These are phyloP conservation scores for Gelatoporia subvermispora DNA, from an alignment of 768 basidiomycete species.

Conservation along the genomic window DNA sequence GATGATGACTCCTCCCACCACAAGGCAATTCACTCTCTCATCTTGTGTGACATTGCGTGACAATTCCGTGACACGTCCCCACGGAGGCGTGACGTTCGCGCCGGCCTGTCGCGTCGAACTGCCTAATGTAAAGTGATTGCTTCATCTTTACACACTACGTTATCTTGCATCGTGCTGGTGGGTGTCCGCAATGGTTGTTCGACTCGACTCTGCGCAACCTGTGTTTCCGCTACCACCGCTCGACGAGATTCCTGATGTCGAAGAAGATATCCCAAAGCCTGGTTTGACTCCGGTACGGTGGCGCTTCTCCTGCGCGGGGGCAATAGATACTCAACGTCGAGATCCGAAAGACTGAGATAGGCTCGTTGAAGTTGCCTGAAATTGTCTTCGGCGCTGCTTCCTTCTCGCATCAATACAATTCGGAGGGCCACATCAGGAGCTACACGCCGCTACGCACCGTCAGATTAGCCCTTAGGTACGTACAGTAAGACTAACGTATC, in stretches of 20 bases:
- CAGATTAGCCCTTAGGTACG: slow-evolving; percentile 71
- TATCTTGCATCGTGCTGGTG: not conserved
- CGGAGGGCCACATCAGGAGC: slow-evolving; percentile 51
- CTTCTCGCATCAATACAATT: slow-evolving; percentile 65
- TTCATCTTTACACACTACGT: not conserved
- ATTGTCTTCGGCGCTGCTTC: slow-evolving; percentile 72
- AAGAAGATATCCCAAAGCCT: slow-evolving; percentile 33
- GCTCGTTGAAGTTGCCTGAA: slow-evolving; percentile 33
- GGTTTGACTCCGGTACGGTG: slow-evolving; percentile 31
- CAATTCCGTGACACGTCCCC: not conserved
- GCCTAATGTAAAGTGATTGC: too few relatives aligned
- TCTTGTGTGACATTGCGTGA: not conserved
- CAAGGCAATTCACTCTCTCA: not conserved
- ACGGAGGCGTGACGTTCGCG: not conserved
- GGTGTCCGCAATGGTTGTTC: slow-evolving; percentile 34
- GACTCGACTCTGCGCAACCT: slow-evolving; percentile 38
- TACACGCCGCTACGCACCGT: slow-evolving; percentile 59
- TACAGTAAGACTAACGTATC: not conserved
- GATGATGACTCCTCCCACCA: too few relatives aligned
- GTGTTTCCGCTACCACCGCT: slow-evolving; percentile 34
- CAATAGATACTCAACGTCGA: not conserved
- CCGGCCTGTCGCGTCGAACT: too few relatives aligned
- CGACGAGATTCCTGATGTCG: slow-evolving; percentile 36
- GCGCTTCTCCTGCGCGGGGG: not conserved
- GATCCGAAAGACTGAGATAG: slow-evolving; percentile 28